These are phyloP conservation scores for Blastobotrys americana DNA, from an alignment of 805 yeast species.

Conservation along the genomic window DNA sequence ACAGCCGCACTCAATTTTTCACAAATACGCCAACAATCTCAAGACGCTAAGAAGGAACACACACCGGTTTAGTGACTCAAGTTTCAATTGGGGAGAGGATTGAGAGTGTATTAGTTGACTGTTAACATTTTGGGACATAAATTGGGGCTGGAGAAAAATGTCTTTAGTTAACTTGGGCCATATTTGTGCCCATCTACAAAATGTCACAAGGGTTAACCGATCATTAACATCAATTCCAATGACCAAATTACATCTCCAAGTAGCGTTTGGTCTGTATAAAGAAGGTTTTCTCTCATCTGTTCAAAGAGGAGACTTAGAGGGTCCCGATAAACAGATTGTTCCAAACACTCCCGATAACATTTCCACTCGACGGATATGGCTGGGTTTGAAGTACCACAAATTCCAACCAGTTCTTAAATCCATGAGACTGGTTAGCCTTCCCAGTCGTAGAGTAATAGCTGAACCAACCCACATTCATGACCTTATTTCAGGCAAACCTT, in stretches of 20 bases:
- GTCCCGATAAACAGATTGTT: conserved; percentile 60
- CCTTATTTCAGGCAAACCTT: conserved; percentile 67
- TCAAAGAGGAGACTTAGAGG: conserved; percentile 74
- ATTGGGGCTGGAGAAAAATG: conserved; percentile 39
- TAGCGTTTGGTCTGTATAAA: conserved; percentile 76
- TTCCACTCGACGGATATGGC: conserved; percentile 80
- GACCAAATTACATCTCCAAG: conserved; percentile 72
- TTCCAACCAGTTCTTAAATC: conserved; percentile 67
- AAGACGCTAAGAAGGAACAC: too few relatives aligned
- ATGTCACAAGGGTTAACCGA: conserved; percentile 68
- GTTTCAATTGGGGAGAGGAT: too few relatives aligned
- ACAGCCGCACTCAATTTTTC: too few relatives aligned
- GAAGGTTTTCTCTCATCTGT: conserved; percentile 84
- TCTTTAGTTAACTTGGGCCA: conserved; percentile 79
- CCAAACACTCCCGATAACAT: conserved; percentile 83
- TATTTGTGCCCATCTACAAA: conserved; percentile 82
- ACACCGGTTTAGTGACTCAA: too few relatives aligned
- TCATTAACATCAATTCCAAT: conserved; percentile 77
- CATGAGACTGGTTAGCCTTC: conserved; percentile 72
- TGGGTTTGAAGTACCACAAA: conserved; percentile 81
- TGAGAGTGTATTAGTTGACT: too few relatives aligned
- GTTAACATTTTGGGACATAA: too few relatives aligned
- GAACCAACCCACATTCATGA: conserved; percentile 56
- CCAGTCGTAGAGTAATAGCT: conserved; percentile 68
- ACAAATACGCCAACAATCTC: too few relatives aligned